Conservation (phyloP, 257 asterid species). For the Solanum arcanum region DNA sequence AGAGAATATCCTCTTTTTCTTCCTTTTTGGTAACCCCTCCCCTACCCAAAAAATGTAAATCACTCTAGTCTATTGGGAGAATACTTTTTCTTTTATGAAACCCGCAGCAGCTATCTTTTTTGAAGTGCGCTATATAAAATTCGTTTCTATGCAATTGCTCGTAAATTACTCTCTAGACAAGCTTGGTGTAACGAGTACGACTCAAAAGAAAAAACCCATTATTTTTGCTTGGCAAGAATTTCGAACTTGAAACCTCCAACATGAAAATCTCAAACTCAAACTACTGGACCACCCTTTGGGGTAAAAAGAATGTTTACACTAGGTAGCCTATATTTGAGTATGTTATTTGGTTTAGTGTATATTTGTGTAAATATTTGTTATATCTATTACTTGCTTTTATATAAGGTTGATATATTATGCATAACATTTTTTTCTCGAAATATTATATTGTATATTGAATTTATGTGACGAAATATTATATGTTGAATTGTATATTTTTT, state of each 20-base stretch:
- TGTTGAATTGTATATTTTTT: too few species aligned
- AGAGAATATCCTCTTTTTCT: not conserved
- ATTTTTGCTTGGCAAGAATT: too few species aligned
- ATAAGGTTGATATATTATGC: not conserved
- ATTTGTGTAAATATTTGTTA: not conserved
- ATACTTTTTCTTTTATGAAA: too few species aligned
- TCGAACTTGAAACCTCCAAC: too few species aligned
- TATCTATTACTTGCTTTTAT: too few species aligned
- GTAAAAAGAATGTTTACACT: not conserved
- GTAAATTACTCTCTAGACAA: too few species aligned
- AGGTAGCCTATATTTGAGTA: not conserved
- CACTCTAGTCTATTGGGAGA: too few species aligned
- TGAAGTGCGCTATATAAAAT: too few species aligned
- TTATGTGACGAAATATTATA: not conserved
- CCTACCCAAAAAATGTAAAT: too few species aligned
- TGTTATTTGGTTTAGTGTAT: not conserved
- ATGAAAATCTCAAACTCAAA: fast-evolving
- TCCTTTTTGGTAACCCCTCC: not conserved
- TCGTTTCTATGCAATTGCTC: fast-evolving
- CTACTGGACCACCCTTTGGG: too few species aligned
- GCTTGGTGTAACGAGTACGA: fast-evolving
- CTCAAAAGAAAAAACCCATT: fast-evolving
- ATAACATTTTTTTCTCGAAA: not conserved
- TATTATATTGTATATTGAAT: too few species aligned
- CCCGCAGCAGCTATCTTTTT: fast-evolving